These are phyloP conservation scores for Salvia sclarea DNA, from an alignment of 305 asterid species.

Conservation along the genomic window DNA sequence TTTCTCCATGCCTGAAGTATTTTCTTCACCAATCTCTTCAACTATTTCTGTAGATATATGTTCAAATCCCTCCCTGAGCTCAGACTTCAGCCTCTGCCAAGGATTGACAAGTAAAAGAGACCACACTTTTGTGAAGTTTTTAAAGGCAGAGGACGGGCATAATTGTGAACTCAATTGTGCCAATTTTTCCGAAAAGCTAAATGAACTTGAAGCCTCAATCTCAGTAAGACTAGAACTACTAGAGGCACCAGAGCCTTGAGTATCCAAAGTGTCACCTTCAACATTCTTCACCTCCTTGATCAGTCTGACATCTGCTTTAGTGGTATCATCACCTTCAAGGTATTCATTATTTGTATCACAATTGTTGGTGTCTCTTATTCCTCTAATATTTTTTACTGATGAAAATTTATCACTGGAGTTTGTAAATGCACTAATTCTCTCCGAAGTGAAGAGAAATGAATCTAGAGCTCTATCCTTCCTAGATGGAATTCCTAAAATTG, in stretches of 20 bases:
- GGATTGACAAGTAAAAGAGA: slow-evolving; percentile 55
- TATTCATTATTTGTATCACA: slow-evolving; percentile 33
- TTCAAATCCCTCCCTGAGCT: slow-evolving; percentile 61
- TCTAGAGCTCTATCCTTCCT: slow-evolving; percentile 43
- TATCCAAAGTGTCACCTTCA: slow-evolving; percentile 38
- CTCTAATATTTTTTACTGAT: slow-evolving; percentile 33
- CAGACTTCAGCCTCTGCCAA: slow-evolving; percentile 63
- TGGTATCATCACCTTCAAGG: slow-evolving; percentile 40
- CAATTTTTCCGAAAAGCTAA: slow-evolving; percentile 34
- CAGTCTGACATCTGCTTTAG: slow-evolving; percentile 37
- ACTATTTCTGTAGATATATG: slow-evolving; percentile 66
- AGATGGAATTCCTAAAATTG: slow-evolving; percentile 41
- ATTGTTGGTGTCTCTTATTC: slow-evolving; percentile 25
- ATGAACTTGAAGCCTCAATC: slow-evolving; percentile 42
- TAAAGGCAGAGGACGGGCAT: slow-evolving; percentile 42
- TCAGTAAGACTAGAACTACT: slow-evolving; percentile 36
- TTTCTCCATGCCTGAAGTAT: slow-evolving; percentile 52
- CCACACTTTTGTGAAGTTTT: slow-evolving; percentile 49
- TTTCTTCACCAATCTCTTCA: slow-evolving; percentile 61
- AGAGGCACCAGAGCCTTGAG: slow-evolving; percentile 41
- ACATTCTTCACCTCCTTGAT: slow-evolving; percentile 44
- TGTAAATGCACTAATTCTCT: slow-evolving; percentile 39
- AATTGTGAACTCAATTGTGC: slow-evolving; percentile 45
- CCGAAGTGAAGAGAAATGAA: slow-evolving; percentile 53
- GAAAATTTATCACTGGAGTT: slow-evolving; percentile 40